These are phyloP conservation scores for Metschnikowia henanensis DNA, from an alignment of 805 yeast species.

Conservation along the genomic window DNA sequence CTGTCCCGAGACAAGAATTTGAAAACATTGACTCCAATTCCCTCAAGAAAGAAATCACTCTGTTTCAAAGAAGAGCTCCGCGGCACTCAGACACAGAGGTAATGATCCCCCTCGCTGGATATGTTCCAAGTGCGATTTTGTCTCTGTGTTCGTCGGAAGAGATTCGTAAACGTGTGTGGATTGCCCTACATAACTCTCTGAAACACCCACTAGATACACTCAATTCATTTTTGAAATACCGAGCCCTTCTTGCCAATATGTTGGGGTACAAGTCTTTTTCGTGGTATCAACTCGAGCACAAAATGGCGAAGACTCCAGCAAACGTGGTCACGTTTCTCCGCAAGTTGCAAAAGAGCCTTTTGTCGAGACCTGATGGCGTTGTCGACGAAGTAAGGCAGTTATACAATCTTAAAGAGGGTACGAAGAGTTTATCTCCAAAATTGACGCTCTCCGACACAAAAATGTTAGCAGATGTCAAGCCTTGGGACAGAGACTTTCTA, in stretches of 20 bases:
- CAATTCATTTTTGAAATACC: constrained; percentile 56
- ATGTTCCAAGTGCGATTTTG: constrained; percentile 63
- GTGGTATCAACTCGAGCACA: constrained; percentile 80
- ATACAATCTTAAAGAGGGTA: constrained; percentile 33
- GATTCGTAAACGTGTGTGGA: constrained; percentile 72
- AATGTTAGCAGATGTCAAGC: constrained; percentile 53
- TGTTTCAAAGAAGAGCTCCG: constrained; percentile 28
- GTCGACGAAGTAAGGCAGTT: constrained; percentile 55
- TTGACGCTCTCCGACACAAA: constrained; percentile 30
- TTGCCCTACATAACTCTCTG: constrained; percentile 65
- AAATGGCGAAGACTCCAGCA: constrained; percentile 83
- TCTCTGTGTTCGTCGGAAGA: constrained; percentile 54
- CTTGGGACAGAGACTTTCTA: constrained; percentile 90
- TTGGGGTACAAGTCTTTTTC: constrained; percentile 72
- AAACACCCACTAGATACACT: constrained; percentile 60
- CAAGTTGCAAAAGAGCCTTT: constrained; percentile 51
- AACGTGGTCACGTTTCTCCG: constrained; percentile 71
- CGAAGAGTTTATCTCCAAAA: constrained; percentile 4
- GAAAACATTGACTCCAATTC: constrained; percentile 23
- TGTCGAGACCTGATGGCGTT: constrained; percentile 45
- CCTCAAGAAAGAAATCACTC: constrained; percentile 27
- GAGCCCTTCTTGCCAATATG: constrained; percentile 71
- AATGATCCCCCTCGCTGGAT: constrained; percentile 48
- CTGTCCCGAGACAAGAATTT: constrained; percentile 31
- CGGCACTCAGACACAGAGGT: constrained; percentile 2